Evolutionary conservation across 441 rosid genomes (phyloP), one percentile per base, ranked within the genome.

Genomic region (Capsella rubella): DNA sequence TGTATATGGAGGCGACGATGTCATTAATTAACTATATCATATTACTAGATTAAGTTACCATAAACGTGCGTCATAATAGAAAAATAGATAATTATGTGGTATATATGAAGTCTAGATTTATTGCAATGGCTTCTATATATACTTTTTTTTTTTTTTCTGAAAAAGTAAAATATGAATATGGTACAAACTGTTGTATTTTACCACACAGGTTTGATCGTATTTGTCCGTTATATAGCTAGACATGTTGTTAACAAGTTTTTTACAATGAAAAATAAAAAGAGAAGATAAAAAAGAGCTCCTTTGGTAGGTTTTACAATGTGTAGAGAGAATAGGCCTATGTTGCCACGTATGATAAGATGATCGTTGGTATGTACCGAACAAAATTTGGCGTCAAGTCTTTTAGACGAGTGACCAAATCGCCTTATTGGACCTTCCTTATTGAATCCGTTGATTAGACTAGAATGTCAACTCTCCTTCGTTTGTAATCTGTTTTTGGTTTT

Each of bases 351-450:
- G 65, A 46, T 54, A 28, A 16, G 31, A 73, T 69, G 62, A 64
- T 47, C 70, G 64, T 68, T 68, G 62, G 54, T 59, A 25, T 42
- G 67, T n/a, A 42, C 25, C 2, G 51, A 39, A 15, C 25, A 9
- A 10, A 11, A 15, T 2, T 37, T 47, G 55, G 43, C 55, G 43
- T 61, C 50, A 18, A 75, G 69, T 67, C 73, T 32, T 40, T 67
- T 52, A 18, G 58, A 61, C 74, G 70, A 61, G 21, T 25, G 69
- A 75, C 74, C 69, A 68, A 35, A 69, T 76, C 53, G 79, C 58
- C 51, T 67, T 60, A 67, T 67, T 53, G 64, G 75, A 62, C 79
- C 29, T 14, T 21, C 8, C 11, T 1, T 52, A n/a, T 15, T 12
- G 53, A 49, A 31, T 42, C 27, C 14, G 4, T 5, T 52, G 52